These are phyloP conservation scores for Globisporangium cederbergense DNA, from an alignment of 352 stramenopile species.

Conservation along the genomic window DNA sequence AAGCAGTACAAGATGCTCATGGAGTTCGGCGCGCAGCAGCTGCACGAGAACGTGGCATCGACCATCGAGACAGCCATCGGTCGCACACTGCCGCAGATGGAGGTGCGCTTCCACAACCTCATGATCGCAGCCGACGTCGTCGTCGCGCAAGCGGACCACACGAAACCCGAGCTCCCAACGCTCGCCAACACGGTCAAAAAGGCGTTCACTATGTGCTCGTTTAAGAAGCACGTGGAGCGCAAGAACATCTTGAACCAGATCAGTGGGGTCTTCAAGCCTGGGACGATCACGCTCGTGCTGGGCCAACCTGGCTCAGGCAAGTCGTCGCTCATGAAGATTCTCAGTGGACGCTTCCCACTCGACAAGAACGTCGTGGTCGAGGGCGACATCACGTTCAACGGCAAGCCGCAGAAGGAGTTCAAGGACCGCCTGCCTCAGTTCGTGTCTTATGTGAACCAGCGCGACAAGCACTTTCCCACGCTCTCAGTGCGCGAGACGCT, in stretches of 20 bases:
- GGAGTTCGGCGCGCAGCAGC: conserved; percentile 11
- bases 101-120: conserved; percentile 24
- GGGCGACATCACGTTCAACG: conserved; percentile 27
- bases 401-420: conserved; percentile 17
- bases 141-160: conserved; percentile 2
- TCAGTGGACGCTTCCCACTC: conserved; percentile 21
- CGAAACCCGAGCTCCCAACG: conserved; percentile 9
- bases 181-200: conserved; percentile 13
- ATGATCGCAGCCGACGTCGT: conserved; percentile 10
- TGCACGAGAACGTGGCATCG: conserved; percentile 4
- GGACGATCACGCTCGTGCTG: conserved; percentile 30
- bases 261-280: conserved; percentile 23
- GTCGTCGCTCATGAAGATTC: conserved; percentile 28
- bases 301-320: conserved; percentile 27
- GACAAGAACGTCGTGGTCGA: conserved; percentile 22
- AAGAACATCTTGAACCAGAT: conserved; percentile 28
- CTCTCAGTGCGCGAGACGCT: conserved; percentile 29
- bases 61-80: conserved; percentile 12
- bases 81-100: conserved; percentile 17
- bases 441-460: conserved; percentile 24
- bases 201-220: conserved; percentile 9
- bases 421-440: conserved; percentile 21
- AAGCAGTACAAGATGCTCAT: conserved; percentile 13
- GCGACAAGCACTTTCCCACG: conserved; percentile 23
- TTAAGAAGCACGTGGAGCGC: conserved; percentile 19